These are phyloP conservation scores for Fragaria vesca DNA, from an alignment of 306 rosid genomes.

Conservation along the genomic window DNA sequence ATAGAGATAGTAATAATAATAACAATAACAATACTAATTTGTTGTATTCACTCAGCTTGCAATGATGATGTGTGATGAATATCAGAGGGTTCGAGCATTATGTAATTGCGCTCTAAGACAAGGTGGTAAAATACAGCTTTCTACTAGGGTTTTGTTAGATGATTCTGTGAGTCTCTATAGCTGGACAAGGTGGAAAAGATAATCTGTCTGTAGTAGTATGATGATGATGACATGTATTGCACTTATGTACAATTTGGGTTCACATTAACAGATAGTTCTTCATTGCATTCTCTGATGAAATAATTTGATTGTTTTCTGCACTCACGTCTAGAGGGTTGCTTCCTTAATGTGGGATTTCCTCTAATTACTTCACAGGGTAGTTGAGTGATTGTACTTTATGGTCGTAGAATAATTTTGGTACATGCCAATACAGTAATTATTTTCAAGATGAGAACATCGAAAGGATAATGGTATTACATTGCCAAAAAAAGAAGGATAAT, in stretches of 20 bases:
- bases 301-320: neutral
- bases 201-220: constrained; percentile 1
- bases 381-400: neutral
- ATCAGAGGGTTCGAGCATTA: constrained; percentile 62
- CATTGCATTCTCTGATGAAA: constrained; percentile 11
- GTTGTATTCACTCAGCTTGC: constrained; percentile 86
- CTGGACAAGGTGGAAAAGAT: constrained; percentile 22
- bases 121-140: constrained; percentile 57
- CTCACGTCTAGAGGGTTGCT: neutral
- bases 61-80: constrained; percentile 97
- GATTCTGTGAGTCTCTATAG: constrained; percentile 19
- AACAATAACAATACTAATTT: constrained; percentile 53
- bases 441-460: neutral
- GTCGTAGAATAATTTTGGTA: neutral
- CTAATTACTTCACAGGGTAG: neutral
- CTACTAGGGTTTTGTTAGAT: constrained; percentile 30
- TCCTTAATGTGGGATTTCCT: neutral
- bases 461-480: neutral
- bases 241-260: constrained; percentile 20
- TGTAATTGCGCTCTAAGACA: constrained; percentile 59
- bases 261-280: constrained; percentile 9
- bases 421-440: neutral
- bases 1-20: constrained; percentile 18
- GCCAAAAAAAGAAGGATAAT: neutral
- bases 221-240: neutral